Evolutionary conservation across 495 filamentous ascomycete species (phyloP), one percentile per base, ranked within the genome.

Genomic region (Evernia prunastri): DNA sequence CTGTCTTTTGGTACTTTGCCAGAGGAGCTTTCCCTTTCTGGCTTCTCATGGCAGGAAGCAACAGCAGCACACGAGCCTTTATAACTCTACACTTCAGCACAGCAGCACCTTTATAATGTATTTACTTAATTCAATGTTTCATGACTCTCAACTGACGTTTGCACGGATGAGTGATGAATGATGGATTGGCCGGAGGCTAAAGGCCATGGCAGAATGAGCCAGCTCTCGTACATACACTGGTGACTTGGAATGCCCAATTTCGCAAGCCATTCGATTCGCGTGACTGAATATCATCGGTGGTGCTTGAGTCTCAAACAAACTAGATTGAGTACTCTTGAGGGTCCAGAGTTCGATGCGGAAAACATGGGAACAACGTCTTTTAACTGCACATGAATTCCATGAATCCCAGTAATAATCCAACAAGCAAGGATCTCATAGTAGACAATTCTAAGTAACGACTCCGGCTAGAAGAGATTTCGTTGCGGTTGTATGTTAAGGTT

Each of bases 111-210:
- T 47, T 33, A 20, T 64, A 64, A 64, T 64, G 62, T 64, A 64
- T 64, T 64, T 64, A 64, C 29, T 58, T 64, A 64, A 64, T 64
- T 25, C 42, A 59, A 64, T 23, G 31, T 59, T 43, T 59, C 56
- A 59, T 59, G 62, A 59, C 17, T 9, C 23, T 53, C 23, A 12
- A 49, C 25, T 27, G 4, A 51, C 23, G 3, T 29, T 5, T 17
- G 0, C 25, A 4, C 25, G 13, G 17, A 51, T 29, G 47, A 0
- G 12, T 27, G 25, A 51, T 18, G 12, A 13, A 27, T n/a, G n/a
- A n/a, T n/a, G n/a, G n/a, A n/a, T 23, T 25, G 23, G 23, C 11
- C 45, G 13, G n/a, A 27, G 8, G 45, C 23, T 49, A 4, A 27
- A 1, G 23, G 9, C 10, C 23, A 49, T 27, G 47, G 47, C 47